Evolutionary conservation across 768 basidiomycete species (phyloP).

Genomic region (Leucocoprinus sp.): DNA sequence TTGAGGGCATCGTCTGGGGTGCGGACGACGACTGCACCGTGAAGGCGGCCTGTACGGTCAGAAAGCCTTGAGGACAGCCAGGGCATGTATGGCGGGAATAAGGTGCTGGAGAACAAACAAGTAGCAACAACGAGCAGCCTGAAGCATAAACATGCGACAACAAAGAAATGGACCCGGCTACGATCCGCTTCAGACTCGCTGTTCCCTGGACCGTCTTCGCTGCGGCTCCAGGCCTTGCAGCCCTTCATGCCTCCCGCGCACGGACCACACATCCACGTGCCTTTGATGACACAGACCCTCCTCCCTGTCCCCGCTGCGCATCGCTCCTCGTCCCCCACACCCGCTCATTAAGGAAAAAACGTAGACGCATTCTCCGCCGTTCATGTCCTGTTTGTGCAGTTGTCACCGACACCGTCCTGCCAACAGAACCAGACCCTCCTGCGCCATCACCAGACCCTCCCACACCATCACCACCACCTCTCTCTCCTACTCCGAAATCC

Average conservation of each 20-base stretch:
- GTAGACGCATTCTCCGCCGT: slow-evolving; percentile 14
- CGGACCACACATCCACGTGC: slow-evolving; percentile 19
- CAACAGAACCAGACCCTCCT: background rate
- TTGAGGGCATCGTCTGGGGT: slow-evolving; percentile 75
- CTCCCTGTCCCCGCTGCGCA: slow-evolving; percentile 51
- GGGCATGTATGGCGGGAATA: slow-evolving; percentile 39
- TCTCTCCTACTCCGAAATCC: slow-evolving; percentile 18
- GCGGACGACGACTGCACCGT: slow-evolving; percentile 67
- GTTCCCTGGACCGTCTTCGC: slow-evolving; percentile 42
- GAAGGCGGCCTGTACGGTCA: slow-evolving; percentile 49
- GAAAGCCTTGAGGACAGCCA: slow-evolving; percentile 39
- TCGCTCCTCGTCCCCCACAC: slow-evolving; percentile 31
- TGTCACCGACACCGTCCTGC: background rate
- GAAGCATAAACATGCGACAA: too few relatives aligned
- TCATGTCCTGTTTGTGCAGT: slow-evolving; percentile 10
- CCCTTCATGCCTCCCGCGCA: slow-evolving; percentile 45
- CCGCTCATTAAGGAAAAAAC: slow-evolving; percentile 21
- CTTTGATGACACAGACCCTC: slow-evolving; percentile 18
- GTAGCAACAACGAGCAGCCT: too few relatives aligned
- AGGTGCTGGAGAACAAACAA: too few relatives aligned
- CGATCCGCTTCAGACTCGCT: slow-evolving; percentile 37
- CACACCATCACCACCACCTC: slow-evolving; percentile 2
- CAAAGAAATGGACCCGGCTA: slow-evolving; percentile 26
- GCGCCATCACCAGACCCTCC: slow-evolving; percentile 9
- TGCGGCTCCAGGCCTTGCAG: slow-evolving; percentile 50